These are phyloP conservation scores for Iris macrosiphon DNA, from an alignment of 106 monocot genomes.

Conservation along the genomic window DNA sequence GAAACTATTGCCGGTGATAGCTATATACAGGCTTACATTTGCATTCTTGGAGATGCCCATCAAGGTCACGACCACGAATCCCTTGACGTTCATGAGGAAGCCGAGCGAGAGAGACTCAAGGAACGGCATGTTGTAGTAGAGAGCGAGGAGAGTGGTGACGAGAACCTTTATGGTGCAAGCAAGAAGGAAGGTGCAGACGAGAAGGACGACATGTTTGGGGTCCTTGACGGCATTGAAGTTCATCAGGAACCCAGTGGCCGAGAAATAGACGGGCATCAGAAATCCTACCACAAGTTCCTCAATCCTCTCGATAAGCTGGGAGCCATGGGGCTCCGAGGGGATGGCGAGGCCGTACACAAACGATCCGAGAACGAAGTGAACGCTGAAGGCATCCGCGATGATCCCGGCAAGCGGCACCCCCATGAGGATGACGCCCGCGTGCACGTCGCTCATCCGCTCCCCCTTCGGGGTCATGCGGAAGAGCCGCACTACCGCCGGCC, in stretches of 20 bases:
- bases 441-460: conserved; percentile 19
- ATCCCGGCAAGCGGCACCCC: conserved; percentile 32
- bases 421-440: conserved; percentile 21
- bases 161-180: conserved; percentile 18
- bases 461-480: conserved; percentile 27
- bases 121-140: conserved; percentile 18
- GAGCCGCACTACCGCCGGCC: conserved; percentile 32
- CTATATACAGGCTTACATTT: conserved; percentile 7
- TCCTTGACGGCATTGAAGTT: conserved; percentile 9
- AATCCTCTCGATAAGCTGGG: conserved; percentile 21
- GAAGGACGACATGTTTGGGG: neutral
- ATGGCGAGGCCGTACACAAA: conserved; percentile 44
- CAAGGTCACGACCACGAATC: conserved; percentile 26
- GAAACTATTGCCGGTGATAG: too few relatives aligned
- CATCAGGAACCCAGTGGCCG: conserved; percentile 19
- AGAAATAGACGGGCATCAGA: conserved; percentile 39
- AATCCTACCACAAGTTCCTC: conserved; percentile 23
- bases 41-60: conserved; percentile 25
- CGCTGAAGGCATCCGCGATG: conserved; percentile 32
- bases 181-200: conserved; percentile 12
- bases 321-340: conserved; percentile 19
- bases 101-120: conserved; percentile 27
- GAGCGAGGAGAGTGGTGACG: conserved; percentile 16
- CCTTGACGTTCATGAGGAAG: conserved; percentile 31
- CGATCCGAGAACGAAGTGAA: conserved; percentile 43